Conservation (phyloP, 345 rosid genomes). For the Lepidium aucheri region DNA sequence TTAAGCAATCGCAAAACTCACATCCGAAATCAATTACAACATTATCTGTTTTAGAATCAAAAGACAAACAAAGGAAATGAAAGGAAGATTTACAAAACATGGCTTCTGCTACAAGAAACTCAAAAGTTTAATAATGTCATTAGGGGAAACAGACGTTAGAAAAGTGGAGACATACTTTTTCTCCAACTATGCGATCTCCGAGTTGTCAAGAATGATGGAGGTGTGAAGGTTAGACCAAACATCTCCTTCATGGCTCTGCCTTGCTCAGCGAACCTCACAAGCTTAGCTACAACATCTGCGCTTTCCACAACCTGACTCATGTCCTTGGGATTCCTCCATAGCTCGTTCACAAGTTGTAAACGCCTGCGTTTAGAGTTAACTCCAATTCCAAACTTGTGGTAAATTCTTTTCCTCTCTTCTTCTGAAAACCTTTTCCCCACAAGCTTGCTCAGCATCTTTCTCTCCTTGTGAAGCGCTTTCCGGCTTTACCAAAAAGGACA, state of each 20-base stretch:
- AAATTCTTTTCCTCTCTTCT: constrained; percentile 59
- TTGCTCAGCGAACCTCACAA: constrained; percentile 70
- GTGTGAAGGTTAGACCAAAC: constrained; percentile 82
- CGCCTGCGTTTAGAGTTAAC: constrained; percentile 70
- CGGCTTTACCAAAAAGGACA: constrained; percentile 42
- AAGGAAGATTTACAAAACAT: neutral
- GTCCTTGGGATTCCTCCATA: constrained; percentile 69
- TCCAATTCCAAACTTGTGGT: constrained; percentile 67
- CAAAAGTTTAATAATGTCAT: neutral
- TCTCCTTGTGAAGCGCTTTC: constrained; percentile 66
- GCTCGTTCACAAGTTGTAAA: constrained; percentile 56
- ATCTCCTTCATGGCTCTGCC: constrained; percentile 78
- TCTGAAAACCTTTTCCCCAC: constrained; percentile 60
- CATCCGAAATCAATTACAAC: neutral
- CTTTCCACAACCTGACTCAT: constrained; percentile 53
- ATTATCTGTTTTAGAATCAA: neutral
- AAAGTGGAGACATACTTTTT: constrained; percentile 32
- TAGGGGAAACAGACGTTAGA: constrained; percentile 19
- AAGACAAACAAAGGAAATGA: neutral
- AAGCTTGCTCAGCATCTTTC: constrained; percentile 71
- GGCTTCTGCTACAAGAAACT: constrained; percentile 5
- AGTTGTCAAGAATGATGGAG: constrained; percentile 35
- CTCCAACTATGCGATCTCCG: constrained; percentile 62
- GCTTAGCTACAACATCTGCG: constrained; percentile 74
- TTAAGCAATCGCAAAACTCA: too few relatives aligned